These are phyloP conservation scores for Paramecium bursaria DNA, from an alignment of 73 alveolate genomes.

Conservation along the genomic window DNA sequence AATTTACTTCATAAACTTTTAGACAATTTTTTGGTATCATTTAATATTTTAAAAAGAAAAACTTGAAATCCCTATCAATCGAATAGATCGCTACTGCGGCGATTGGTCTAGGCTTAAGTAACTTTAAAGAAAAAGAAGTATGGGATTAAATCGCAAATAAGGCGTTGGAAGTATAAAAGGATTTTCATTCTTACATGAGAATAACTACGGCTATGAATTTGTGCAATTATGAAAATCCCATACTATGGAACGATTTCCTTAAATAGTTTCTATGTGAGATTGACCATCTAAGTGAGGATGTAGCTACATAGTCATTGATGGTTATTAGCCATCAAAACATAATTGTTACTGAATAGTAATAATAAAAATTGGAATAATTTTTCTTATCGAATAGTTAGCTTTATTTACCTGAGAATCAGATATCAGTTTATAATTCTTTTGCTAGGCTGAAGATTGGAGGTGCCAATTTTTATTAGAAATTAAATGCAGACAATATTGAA, in stretches of 20 bases:
- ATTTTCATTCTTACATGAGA: slow-evolving; percentile 43
- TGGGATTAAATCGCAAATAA: slow-evolving; percentile 23
- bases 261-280: not conserved
- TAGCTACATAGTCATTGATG: slow-evolving; percentile 28
- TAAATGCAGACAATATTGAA: slow-evolving; percentile 13
- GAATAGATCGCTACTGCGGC: slow-evolving; percentile 35
- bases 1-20: too few relatives aligned
- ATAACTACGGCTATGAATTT: slow-evolving; percentile 53
- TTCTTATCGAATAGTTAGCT: not conserved
- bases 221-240: slow-evolving; percentile 29
- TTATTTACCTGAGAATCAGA: not conserved
- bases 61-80: too few relatives aligned
- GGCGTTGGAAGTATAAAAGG: not conserved
- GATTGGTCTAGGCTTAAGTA: slow-evolving; percentile 30
- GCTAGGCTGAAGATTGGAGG: slow-evolving; percentile 38
- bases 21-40: too few relatives aligned
- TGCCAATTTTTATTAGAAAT: slow-evolving; percentile 1
- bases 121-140: slow-evolving; percentile 13
- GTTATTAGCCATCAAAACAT: slow-evolving; percentile 24
- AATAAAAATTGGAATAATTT: slow-evolving; percentile 10
- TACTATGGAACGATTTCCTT: slow-evolving; percentile 45
- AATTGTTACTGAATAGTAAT: not conserved
- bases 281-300: slow-evolving; percentile 24
- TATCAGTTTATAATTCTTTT: slow-evolving; percentile 19
- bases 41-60: too few relatives aligned